Evolutionary conservation across 495 filamentous ascomycete species (phyloP).

Genomic region (Tuber borchii): DNA sequence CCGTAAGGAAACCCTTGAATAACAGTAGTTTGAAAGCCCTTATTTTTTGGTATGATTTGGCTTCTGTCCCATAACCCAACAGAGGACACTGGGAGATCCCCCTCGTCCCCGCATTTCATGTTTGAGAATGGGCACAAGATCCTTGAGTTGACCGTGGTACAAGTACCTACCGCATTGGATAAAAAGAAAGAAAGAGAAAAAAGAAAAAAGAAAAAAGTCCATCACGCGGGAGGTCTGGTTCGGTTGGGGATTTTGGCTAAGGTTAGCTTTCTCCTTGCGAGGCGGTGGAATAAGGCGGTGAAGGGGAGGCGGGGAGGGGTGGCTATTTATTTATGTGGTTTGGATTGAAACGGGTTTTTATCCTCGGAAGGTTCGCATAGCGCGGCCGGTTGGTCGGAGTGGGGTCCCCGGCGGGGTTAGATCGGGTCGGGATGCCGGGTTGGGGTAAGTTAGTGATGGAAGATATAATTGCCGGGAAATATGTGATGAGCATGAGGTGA

Average conservation of each 20-base stretch:
- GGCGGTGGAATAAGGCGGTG: background rate
- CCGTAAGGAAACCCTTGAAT: background rate
- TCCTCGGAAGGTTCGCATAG: background rate
- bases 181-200: background rate
- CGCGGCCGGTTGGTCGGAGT: conserved; percentile 1
- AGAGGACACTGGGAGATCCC: background rate
- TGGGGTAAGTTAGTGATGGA: background rate
- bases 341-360: background rate
- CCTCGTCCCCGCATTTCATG: background rate
- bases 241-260: background rate
- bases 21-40: background rate
- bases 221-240: background rate
- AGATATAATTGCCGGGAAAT: background rate
- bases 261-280: background rate
- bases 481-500: background rate
- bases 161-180: background rate
- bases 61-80: background rate
- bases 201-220: background rate
- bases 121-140: background rate
- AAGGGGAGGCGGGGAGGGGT: background rate
- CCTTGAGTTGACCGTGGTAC: background rate
- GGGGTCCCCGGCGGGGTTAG: background rate
- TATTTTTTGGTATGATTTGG: background rate
- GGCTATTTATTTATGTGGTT: background rate
- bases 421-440: conserved; percentile 2